These are phyloP conservation scores for Monascus purpureus DNA, from an alignment of 495 filamentous ascomycete genomes.

Conservation along the genomic window DNA sequence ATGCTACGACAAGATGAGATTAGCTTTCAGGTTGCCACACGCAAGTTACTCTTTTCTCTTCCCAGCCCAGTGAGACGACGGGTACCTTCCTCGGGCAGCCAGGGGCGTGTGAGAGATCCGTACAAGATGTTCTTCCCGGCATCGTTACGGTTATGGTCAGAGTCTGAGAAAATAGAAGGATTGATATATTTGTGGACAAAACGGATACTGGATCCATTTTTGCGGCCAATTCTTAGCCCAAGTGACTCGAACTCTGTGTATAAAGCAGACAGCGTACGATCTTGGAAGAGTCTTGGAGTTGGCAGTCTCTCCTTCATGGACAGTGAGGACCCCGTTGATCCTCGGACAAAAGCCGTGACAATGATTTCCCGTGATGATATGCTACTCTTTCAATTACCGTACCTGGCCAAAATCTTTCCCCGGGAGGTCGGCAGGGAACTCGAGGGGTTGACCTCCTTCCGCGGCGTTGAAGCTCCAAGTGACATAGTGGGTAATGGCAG, in stretches of 20 bases:
- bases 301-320: conserved; percentile 4
- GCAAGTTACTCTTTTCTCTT: conserved; percentile 69
- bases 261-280: conserved; percentile 15
- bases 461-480: conserved; percentile 30
- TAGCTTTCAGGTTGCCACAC: conserved; percentile 72
- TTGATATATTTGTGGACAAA: conserved; percentile 53
- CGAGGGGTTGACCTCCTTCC: conserved; percentile 54
- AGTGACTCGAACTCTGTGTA: conserved; percentile 15
- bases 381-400: conserved; percentile 73
- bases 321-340: conserved; percentile 9
- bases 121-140: conserved; percentile 83
- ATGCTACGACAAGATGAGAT: conserved; percentile 81
- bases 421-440: conserved; percentile 33
- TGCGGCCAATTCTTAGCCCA: conserved; percentile 3
- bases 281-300: conserved; percentile 19
- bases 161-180: conserved; percentile 63
- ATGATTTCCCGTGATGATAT: conserved; percentile 55
- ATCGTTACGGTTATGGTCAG: conserved; percentile 59
- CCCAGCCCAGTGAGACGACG: conserved; percentile 70
- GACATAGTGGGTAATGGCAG: conserved; percentile 33
- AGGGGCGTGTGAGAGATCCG: conserved; percentile 34
- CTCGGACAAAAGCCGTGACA: conserved; percentile 36
- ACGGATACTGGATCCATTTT: conserved; percentile 15
- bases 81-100: conserved; percentile 12
- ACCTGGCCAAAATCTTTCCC: conserved; percentile 50